Evolutionary conservation across 1,284 basidiomycete genomes (phyloP).

Genomic region (Spongispora temasekensis): DNA sequence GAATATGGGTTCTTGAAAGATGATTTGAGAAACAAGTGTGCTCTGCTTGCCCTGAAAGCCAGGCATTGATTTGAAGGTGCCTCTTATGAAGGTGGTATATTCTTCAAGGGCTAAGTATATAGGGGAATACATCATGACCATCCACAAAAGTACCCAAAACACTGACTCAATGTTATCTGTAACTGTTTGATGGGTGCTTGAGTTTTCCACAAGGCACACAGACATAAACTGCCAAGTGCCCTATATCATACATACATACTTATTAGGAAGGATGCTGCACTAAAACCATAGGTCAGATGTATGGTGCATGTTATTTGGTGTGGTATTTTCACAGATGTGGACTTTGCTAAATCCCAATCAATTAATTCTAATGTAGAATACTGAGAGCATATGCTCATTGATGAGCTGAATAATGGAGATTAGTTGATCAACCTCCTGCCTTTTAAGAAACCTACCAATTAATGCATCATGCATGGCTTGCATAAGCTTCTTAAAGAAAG

Average conservation of each 20-base stretch:
- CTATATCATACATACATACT: too few species aligned
- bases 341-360: conserved; percentile 1
- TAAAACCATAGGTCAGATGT: not conserved
- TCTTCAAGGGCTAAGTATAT: not conserved
- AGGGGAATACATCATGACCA: not conserved
- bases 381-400: not conserved
- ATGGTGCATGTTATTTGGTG: not conserved
- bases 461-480: not conserved
- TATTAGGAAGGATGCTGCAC: not conserved
- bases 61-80: not conserved
- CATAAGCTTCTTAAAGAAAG: not conserved
- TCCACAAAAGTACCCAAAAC: not conserved
- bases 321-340: not conserved
- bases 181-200: not conserved
- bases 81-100: not conserved
- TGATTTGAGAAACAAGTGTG: not conserved
- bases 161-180: not conserved
- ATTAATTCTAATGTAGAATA: not conserved
- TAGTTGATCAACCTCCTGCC: not conserved
- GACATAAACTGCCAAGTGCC: conserved; percentile 1
- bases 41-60: not conserved
- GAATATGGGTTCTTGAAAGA: not conserved
- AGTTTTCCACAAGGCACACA: not conserved
- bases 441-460: not conserved
- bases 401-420: not conserved